Base-by-base conservation (phyloP, 805 yeast genomes). In the Cyberlindnera misumaiensis region DNA sequence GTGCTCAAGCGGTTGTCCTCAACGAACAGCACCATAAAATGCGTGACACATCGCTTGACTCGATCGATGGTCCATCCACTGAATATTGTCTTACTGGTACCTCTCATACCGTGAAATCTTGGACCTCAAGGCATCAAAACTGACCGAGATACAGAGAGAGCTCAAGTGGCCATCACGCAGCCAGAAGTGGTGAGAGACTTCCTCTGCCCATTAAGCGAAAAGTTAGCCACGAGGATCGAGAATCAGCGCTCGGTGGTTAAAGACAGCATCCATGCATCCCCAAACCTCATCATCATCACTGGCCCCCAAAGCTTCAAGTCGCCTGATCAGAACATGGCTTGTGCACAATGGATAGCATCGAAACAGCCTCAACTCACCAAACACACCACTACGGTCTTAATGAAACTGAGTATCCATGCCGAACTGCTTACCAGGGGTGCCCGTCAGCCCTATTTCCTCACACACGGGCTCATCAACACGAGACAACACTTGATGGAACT, bases 101-200 rank as follows among this genome's bases (percentile, higher is more conserved):
- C 25, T 9, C 13, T 9, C 12, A 22, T 8, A 30, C 36, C 18
- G 18, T 34, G 37, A 10, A 30, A 18, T 16, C 12, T 18, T 30
- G 34, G 34, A 5, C 15, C 12, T 22, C 27, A 13, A 5, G 16
- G 27, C 24, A 18, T 10, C 28, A n/a, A 11, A 14, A 20, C 24
- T 20, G 24, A 20, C 24, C 24, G 8, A 20, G 27, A 5, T n/a
- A 14, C 13, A 44, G 47, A 44, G 33, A 40, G 47, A 28, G 36
- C 43, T 18, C 44, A 44, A 35, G 47, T 41, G 18, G 47, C 47
- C 30, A 44, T 44, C 31, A 39, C 44, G 11, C 47, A 44, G 32
- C 47, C 47, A 12, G 47, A 44, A 27, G 44, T 44, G 16, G 31
- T 41, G 32, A 41, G 34, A 34, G 47, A 36, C 20, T 44, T 44